Evolutionary conservation across 75 land plant species (phyloP), one percentile per base, ranked within the genome.

Genomic region (Sequoiadendron giganteum): DNA sequence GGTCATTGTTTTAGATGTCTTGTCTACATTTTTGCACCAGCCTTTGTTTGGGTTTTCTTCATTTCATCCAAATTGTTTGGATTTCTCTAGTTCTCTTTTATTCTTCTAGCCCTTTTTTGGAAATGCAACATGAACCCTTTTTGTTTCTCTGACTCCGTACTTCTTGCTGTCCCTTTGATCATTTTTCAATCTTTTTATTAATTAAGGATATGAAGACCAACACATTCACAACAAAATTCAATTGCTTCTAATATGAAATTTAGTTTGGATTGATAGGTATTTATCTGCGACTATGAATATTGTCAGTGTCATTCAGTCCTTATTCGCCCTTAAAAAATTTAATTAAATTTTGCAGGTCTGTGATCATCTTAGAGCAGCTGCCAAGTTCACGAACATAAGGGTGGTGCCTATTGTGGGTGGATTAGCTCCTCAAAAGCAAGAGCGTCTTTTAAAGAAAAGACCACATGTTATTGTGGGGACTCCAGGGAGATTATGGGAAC

Each of bases 351-450:
- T 68, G 65, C 87, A 98, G 99, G 96, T 98, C 1, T 94, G 95
- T 88, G 96, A 97, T 88, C 99, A 98, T 91, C 89, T 98, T 36
- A 94, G 94, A 88, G 91, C 91, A 90, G 96, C 89, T 61, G 93
- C 96, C 1, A 93, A 89, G 78, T 92, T 84, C 56, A 92, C 92
- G 3, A 89, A 92, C 88, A 89, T 95, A 48, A 90, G 84, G 73
- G 95, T 96, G 47, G 94, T 97, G 87, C 95, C 99, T 55, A 97
- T 98, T 81, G 99, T 98, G 89, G 99, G 99, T 83, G 99, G 99
- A 13, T 94, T 98, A 93, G 96, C 95, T 58, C 42, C 94, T 45
- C 95, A 98, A 76, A 98, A 98, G 92, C 99, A 98, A 88, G 96
- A 95, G 68, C 94, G 99, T 45, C 94, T 97, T 86, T 87, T 98